Base-by-base conservation (phyloP, 176 grass and related monocot genomes). In the Zoysia pacifica region DNA sequence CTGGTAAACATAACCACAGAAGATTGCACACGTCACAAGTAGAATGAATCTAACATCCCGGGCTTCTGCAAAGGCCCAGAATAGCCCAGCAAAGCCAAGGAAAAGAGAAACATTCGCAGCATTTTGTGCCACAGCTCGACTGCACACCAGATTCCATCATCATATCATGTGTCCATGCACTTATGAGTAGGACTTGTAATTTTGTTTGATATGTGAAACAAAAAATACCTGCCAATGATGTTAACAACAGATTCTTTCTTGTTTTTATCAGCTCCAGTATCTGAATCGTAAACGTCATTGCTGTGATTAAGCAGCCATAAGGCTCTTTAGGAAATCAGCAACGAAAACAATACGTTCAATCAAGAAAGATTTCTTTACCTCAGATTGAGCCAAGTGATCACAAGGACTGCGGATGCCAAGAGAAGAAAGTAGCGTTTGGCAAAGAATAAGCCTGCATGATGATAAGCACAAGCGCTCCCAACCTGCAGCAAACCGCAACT, bases 331-430 rank as follows among this genome's bases (percentile, higher is more conserved):
- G 48, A 53, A 67, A 42, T 12, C 20, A 1, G 11, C 76, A 53
- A 41, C 6, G 48, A 20, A 4, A 66, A 20, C 2, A 38, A 6
- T 4, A 8, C 0, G 16, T 78, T 51, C 10, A 9, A 12, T 7
- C 4, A 13, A 13, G 50, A 66, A 20, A 5, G 0, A 41, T 11
- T 2, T 2, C 28, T 52, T 71, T 65, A 98, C 92, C 95, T 93
- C 20, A 98, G 77, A 86, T 94, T 98, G 44, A 98, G 95, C 95
- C 95, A 98, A 43, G 88, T 93, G 76, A 94, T 98, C 55, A 98
- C 87, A 72, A 98, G 75, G 49, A 87, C 72, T 55, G 84, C 89
- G 48, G 92, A 88, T 81, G 62, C 52, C 72, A 94, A 74, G 39
- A 98, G 78, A 39, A 78, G 45, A 19, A 93, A 83, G 70, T 93